phyloP scores from a whole-genome alignment of 805 yeast species.

The Yarrowia deformans region DNA sequence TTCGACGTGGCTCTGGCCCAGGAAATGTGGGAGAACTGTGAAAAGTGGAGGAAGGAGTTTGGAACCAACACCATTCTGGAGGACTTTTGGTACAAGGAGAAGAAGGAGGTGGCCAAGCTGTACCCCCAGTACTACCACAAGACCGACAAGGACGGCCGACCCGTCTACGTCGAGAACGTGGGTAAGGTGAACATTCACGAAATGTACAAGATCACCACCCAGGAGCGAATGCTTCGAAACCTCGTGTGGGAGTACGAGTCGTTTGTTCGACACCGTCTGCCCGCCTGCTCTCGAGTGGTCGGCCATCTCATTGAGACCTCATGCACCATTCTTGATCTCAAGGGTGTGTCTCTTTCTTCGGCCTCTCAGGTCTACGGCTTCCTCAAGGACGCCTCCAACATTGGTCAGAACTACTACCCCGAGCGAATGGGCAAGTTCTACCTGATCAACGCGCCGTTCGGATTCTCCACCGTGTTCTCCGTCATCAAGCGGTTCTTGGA shows the following conservation, averaged over 20 bases:
- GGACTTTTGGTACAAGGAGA: constrained; percentile 93
- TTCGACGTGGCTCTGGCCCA: constrained; percentile 82
- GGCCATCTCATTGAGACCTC: constrained; percentile 89
- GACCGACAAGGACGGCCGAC: constrained; percentile 96
- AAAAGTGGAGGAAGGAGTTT: constrained; percentile 86
- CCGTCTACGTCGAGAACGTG: constrained; percentile 91
- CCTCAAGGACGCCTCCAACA: constrained; percentile 89
- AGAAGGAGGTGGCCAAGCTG: constrained; percentile 82
- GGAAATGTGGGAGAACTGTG: constrained; percentile 85
- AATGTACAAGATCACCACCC: constrained; percentile 92
- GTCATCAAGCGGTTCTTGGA: constrained; percentile 93
- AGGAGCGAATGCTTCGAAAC: constrained; percentile 94
- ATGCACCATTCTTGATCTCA: constrained; percentile 93
- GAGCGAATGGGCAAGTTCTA: constrained; percentile 99
- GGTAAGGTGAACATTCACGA: constrained; percentile 89
- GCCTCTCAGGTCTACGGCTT: constrained; percentile 86
- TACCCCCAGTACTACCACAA: constrained; percentile 98
- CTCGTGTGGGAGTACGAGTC: constrained; percentile 98
- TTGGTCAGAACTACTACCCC: constrained; percentile 97
- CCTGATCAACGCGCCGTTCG: constrained; percentile 95
- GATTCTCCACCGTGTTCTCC: constrained; percentile 92
- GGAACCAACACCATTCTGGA: constrained; percentile 86
- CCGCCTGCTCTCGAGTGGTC: constrained; percentile 88
- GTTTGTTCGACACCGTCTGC: constrained; percentile 80
- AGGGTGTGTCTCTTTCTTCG: constrained; percentile 86